Evolutionary conservation across 2,329 filamentous ascomycete species (phyloP), one percentile per base, ranked within the genome.

Genomic region (Ceratocystis albifundus): DNA sequence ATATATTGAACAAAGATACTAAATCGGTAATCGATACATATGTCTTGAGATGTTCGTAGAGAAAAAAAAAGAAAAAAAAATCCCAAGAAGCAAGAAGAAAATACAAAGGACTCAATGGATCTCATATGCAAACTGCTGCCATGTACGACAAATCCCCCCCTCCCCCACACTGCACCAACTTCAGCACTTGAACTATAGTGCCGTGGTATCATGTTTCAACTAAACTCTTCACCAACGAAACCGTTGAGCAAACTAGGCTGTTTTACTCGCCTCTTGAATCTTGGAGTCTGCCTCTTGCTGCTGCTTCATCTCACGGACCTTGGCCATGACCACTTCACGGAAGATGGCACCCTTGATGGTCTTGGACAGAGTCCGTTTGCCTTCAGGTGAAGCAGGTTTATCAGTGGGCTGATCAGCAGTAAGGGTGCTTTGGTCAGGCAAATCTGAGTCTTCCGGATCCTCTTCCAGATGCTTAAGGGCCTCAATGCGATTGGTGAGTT

Each of bases 401-500:
- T 67, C 64, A 12, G 68, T 61, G 41, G 28, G 7, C n/a, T 78
- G 76, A 10, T 65, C 66, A 61, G 84, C 82, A 45, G 86, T 84
- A 64, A 83, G 77, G 50, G 80, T 78, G 45, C 85, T 75, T 64
- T 82, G 82, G 32, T 86, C 62, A 41, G 66, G 85, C 72, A 92
- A 85, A 68, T 87, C 86, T 67, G 89, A 88, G 70, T 90, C 85
- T 68, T 94, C 85, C 4, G 80, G 79, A 70, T 88, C 90, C 70
- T 96, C 91, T 73, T 96, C 92, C 75, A 94, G 88, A 80, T 95
- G 88, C 78, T 91, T 96, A 78, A 99, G 87, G 41, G 89, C 84
- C 75, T 96, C 90, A 78, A 99, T 97, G 70, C 93, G 89, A 78
- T 96, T 96, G 70, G 90, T 86, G 65, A 99, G 85, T 78, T 96